Evolutionary conservation across 768 basidiomycete genomes (phyloP), one percentile per base, ranked within the genome.

Genomic region (Crassisporium funariophilum): DNA sequence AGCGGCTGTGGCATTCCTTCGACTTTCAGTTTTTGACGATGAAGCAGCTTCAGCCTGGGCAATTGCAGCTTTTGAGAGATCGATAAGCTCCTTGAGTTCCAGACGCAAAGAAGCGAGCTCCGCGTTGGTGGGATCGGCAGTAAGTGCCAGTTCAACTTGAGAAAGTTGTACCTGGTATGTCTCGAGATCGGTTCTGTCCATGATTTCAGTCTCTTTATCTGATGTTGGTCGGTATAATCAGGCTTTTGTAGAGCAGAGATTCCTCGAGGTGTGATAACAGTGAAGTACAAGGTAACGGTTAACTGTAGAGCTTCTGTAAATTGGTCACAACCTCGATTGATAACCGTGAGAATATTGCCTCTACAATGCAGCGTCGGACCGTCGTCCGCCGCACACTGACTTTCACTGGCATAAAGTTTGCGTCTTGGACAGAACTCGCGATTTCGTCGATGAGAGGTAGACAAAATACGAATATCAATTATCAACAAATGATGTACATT

Each of bases 121-220:
- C 44, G 70, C 57, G 63, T 91, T 93, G 57, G 73, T 71, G 4
- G 90, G 87, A 60, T 94, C 91, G 33, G 81, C 65, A 39, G 81
- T 73, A 37, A 95, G 83, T 15, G 89, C 86, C 44, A 82, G 69
- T 65, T 93, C 88, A 50, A 94, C 91, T 64, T 93, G 89, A n/a
- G 85, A 82, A 49, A 92, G 84, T 63, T 91, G 89, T 9, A 88
- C 87, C 71, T 93, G 88, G 62, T 92, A 93, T 2, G 88, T 89
- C 67, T 94, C 91, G 48, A 94, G 80, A 66, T 93, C 91, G 48
- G 79, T 73, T 58, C 80, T 82, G 63, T 89, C 77, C 77, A 81
- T 79, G 20, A 46, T 37, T 31, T 35, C 39, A 35, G 29, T n/a
- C n/a, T n/a, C n/a, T n/a, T n/a, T n/a, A n/a, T n/a, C n/a, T n/a